Evolutionary conservation across 208 protist species (phyloP), one percentile per base, ranked within the genome.

Genomic region (Acanthamoeba royreba): DNA sequence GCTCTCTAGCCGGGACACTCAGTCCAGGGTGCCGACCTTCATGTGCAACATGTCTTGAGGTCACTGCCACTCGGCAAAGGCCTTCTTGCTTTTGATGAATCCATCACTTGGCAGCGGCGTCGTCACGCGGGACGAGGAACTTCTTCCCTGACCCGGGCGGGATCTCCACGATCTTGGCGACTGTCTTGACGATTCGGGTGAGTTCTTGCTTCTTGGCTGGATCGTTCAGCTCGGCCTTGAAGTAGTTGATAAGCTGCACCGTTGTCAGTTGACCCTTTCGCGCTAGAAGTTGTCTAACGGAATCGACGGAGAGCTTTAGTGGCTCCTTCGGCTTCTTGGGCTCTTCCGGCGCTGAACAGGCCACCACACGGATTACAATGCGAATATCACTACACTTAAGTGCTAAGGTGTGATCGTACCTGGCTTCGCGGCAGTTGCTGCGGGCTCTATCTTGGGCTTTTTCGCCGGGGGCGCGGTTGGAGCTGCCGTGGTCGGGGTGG

Each of bases 51-150:
- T n/a, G n/a, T n/a, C n/a, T n/a, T n/a, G n/a, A n/a, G n/a, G n/a
- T n/a, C n/a, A n/a, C n/a, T n/a, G n/a, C n/a, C n/a, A n/a, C n/a
- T n/a, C n/a, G n/a, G n/a, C n/a, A n/a, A n/a, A n/a, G n/a, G n/a
- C n/a, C n/a, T n/a, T n/a, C n/a, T n/a, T n/a, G n/a, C n/a, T n/a
- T n/a, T n/a, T n/a, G n/a, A n/a, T n/a, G n/a, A n/a, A n/a, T n/a
- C n/a, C n/a, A n/a, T n/a, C n/a, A n/a, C n/a, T n/a, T n/a, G n/a
- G n/a, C n/a, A n/a, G n/a, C n/a, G n/a, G n/a, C n/a, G n/a, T n/a
- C n/a, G n/a, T n/a, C n/a, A n/a, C n/a, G n/a, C n/a, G n/a, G 86
- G 28, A 74, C 58, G 19, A 92, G 86, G 45, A 92, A 92, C 53
- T 92, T 92, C n/a, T 92, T 92, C 53, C 86, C 86, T 0, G 86